Base-by-base conservation (phyloP, 768 basidiomycete genomes). In the Strobilomyces echinocephalus region DNA sequence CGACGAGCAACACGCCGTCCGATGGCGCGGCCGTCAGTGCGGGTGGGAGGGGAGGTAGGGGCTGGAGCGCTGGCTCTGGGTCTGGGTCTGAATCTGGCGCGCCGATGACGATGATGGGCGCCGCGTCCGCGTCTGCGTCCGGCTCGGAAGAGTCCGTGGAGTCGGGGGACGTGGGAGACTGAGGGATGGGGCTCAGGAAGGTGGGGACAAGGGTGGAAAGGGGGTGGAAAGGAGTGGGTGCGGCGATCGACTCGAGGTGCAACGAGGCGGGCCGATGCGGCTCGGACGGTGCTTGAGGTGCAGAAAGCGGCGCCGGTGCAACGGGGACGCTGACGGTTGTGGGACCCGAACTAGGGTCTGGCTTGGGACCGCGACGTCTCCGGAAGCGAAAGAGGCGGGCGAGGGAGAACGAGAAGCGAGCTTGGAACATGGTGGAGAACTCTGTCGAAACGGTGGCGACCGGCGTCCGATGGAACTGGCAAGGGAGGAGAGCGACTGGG, bases 341-440 rank as follows among this genome's bases (percentile, higher is more conserved):
- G 4, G 44, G n/a, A 8, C 14, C 12, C 1, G 18, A 15, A 4
- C 12, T 5, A 1, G 12, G 15, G 2, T 21, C 33, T 14, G n/a
- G 33, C 7, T 55, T 54, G 30, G 45, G 16, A 44, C 35, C 36
- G 8, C 56, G 54, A 46, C 63, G 58, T 30, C 14, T 49, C 10
- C 55, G 52, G 33, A 59, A 28, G 43, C 61, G 59, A 35, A 66
- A 59, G 5, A 65, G 15, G 36, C 59, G 66, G 12, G 53, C 36
- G 18, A 67, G 38, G 3, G 52, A 30, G 3, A 59, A 52, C 2
- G 56, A 57, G 26, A 64, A 41, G 31, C 62, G 60, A 28, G n/a
- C 14, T 9, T 33, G 31, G 33, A 63, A 58, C 64, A 65, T 66
- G 24, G 11, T 39, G 20, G 16, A 1, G 11, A 0, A 10, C 41